phyloP scores from a whole-genome alignment of 805 yeast species.

The Candida stauntonica region DNA sequence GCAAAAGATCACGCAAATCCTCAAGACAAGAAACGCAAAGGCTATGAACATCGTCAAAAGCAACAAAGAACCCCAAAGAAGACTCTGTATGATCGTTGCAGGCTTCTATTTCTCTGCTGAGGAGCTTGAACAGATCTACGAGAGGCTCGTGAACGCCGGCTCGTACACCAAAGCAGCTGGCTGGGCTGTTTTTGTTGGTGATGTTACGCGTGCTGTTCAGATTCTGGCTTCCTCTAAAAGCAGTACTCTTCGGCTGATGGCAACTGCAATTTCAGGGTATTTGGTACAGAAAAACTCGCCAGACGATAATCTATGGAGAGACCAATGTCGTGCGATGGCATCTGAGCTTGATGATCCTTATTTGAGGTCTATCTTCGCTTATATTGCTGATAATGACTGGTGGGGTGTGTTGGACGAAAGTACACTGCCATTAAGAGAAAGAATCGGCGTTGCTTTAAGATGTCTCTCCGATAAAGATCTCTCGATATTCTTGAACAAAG shows the following conservation, averaged over 20 bases:
- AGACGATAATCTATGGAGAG: slow-evolving; percentile 67
- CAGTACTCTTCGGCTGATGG: slow-evolving; percentile 70
- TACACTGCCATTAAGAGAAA: slow-evolving; percentile 80
- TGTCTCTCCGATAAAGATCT: slow-evolving; percentile 79
- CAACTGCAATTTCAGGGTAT: slow-evolving; percentile 92
- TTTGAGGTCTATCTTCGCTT: slow-evolving; percentile 87
- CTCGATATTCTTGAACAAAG: slow-evolving; percentile 61
- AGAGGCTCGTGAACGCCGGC: slow-evolving; percentile 50
- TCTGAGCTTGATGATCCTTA: slow-evolving; percentile 89
- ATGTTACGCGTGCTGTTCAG: slow-evolving; percentile 73
- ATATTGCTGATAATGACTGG: slow-evolving; percentile 92
- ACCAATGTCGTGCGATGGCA: slow-evolving; percentile 84
- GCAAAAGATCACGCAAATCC: slow-evolving; percentile 30
- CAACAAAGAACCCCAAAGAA: slow-evolving; percentile 62
- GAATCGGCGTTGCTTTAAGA: slow-evolving; percentile 86
- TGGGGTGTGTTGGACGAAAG: slow-evolving; percentile 91
- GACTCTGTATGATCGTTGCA: slow-evolving; percentile 73
- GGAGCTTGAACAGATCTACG: slow-evolving; percentile 69
- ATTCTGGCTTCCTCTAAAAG: slow-evolving; percentile 72
- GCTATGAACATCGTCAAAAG: slow-evolving; percentile 30
- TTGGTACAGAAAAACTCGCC: slow-evolving; percentile 54
- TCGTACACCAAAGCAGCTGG: slow-evolving; percentile 90
- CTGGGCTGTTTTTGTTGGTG: slow-evolving; percentile 94
- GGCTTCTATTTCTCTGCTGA: slow-evolving; percentile 85
- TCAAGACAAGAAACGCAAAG: slow-evolving; percentile 29